phyloP scores from a whole-genome alignment of 2,329 filamentous ascomycete species.

The Metarhizium brunneum region DNA sequence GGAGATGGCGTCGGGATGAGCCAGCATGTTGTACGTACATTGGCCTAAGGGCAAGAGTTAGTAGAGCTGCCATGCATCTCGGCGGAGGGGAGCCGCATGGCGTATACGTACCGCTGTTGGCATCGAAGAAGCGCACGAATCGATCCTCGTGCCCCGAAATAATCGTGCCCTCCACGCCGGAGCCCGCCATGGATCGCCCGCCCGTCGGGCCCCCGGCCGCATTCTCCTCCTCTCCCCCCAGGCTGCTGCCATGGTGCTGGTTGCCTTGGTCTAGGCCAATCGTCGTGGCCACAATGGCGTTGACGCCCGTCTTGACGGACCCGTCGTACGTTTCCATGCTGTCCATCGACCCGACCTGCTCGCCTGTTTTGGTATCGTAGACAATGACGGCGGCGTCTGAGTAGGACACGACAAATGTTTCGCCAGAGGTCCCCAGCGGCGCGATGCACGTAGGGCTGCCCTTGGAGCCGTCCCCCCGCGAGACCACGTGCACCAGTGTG shows the following conservation, averaged over 20 bases:
- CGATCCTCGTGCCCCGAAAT: conserved; percentile 96
- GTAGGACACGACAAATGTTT: conserved; percentile 89
- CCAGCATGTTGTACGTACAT: conserved; percentile 98
- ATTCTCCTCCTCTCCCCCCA: conserved; percentile 65
- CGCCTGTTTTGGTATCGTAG: conserved; percentile 85
- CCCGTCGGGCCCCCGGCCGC: conserved; percentile 68
- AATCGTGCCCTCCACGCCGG: conserved; percentile 82
- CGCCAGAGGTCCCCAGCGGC: conserved; percentile 72
- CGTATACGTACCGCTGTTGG: conserved; percentile 78
- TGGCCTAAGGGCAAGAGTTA: conserved; percentile 55
- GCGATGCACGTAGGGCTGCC: conserved; percentile 86
- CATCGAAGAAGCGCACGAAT: conserved; percentile 95
- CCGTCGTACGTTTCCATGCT: conserved; percentile 91
- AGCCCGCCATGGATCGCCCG: conserved; percentile 55
- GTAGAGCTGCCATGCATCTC: background rate
- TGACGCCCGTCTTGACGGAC: conserved; percentile 70
- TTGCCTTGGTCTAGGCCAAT: conserved; percentile 63
- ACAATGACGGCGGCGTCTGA: conserved; percentile 83
- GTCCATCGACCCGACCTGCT: conserved; percentile 87
- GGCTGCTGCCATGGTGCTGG: conserved; percentile 42
- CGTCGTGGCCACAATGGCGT: conserved; percentile 81
- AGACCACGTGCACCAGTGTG: conserved; percentile 80
- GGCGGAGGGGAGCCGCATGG: background rate
- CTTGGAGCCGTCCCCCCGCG: conserved; percentile 52
- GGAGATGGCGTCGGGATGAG: conserved; percentile 88